phyloP scores from a whole-genome alignment of 2,329 filamentous ascomycete genomes.

The Penicillium brevicompactum region DNA sequence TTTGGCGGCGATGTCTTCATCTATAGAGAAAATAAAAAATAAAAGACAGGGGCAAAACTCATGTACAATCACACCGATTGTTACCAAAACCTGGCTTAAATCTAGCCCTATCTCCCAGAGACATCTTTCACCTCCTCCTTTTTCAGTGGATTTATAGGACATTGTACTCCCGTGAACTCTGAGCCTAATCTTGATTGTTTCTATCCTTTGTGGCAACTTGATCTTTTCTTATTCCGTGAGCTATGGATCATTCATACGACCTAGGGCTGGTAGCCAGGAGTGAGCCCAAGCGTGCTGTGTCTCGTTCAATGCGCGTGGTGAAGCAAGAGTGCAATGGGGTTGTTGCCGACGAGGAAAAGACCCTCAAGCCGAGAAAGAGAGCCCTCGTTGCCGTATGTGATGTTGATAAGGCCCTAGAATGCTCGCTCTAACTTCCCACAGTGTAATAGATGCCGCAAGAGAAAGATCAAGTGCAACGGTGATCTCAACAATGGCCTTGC shows the following conservation, averaged over 20 bases:
- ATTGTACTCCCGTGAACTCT: not conserved
- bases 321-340: constrained; percentile 30
- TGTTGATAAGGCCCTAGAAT: not conserved
- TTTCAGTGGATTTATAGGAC: constrained; percentile 18
- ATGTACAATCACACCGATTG: constrained; percentile 28
- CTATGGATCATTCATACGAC: constrained; percentile 7
- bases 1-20: not conserved
- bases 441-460: constrained; percentile 87
- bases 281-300: constrained; percentile 26
- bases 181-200: constrained; percentile 2
- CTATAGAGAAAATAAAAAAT: not conserved
- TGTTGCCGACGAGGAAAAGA: constrained; percentile 40
- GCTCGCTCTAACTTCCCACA: constrained; percentile 40
- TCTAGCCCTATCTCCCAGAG: constrained; percentile 33
- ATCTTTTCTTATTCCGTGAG: constrained; percentile 19
- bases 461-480: constrained; percentile 94
- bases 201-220: constrained; percentile 1
- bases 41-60: constrained; percentile 16
- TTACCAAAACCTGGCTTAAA: constrained; percentile 37
- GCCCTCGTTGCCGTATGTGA: constrained; percentile 55
- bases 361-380: constrained; percentile 49
- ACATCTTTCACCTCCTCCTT: constrained; percentile 25
- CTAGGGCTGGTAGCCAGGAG: constrained; percentile 19
- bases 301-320: constrained; percentile 27
- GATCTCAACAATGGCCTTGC: constrained; percentile 73